Evolutionary conservation across 257 asterid species (phyloP), one percentile per base, ranked within the genome.

Genomic region (Leonotis leonurus): DNA sequence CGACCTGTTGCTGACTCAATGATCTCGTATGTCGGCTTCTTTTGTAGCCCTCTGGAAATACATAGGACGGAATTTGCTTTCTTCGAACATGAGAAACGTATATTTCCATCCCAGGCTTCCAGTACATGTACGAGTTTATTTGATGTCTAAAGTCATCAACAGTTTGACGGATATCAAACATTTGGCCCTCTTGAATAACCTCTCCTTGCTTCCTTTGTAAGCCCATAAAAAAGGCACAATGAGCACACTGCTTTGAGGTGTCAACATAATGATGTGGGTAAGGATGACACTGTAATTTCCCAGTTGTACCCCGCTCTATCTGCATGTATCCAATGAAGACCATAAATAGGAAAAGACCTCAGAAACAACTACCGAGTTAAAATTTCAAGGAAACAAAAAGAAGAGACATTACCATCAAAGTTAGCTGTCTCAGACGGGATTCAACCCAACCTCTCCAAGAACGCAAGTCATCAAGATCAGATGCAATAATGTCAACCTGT

Each of bases 391-490:
- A 24, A 43, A 60, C 32, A 43, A 41, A 64, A 66, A 75, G 12
- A 56, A 9, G 69, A 67, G 77, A 72, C 45, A 64, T 73, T 92
- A 93, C 99, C 97, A 83, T 93, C 62, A 85, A 65, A 41, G 95
- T 93, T 25, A 93, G 77, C 76, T 87, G 96, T 66, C 99, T 85
- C 62, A 93, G 72, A 32, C 99, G 94, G 57, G 99, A 93, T 73
- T 87, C 97, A 44, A 93, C 95, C 99, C 99, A 85, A 65, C 99
- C 99, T 72, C 79, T 85, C 99, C 99, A 93, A 54, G 90, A 77
- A 60, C 97, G 96, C 78, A 93, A 77, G 71, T 89, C 99, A 79
- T 93, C 95, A 55, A 29, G 69, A 78, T 87, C 87, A 59, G 87
- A 79, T 37, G 99, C 99, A 53, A 81, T 75, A 22, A 89, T 78